These are phyloP conservation scores for Fagopyrum tataricum DNA, from an alignment of 148 eudicot species.

Conservation along the genomic window DNA sequence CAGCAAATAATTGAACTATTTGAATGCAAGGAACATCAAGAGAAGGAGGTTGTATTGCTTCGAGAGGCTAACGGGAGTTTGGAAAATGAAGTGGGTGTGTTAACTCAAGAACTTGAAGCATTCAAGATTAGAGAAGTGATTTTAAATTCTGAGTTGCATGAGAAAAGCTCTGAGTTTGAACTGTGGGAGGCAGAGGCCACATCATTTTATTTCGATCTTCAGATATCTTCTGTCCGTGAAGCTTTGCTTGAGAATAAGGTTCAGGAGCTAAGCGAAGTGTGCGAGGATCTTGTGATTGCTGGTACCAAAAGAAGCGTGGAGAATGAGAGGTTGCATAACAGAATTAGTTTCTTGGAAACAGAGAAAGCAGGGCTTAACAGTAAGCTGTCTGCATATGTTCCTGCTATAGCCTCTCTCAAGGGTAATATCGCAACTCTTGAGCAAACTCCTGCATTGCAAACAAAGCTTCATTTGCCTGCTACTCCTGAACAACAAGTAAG, in stretches of 20 bases:
- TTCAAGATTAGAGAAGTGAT: constrained; percentile 50
- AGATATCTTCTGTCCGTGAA: constrained; percentile 62
- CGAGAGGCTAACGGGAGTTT: constrained; percentile 42
- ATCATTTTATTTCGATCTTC: constrained; percentile 85
- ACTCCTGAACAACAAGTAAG: constrained; percentile 37
- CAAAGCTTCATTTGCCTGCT: constrained; percentile 25
- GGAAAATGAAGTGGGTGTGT: constrained; percentile 43
- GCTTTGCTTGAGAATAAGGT: constrained; percentile 64
- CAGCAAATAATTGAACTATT: constrained; percentile 33
- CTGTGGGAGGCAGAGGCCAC: constrained; percentile 91
- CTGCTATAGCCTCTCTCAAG: constrained; percentile 47
- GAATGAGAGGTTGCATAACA: constrained; percentile 53
- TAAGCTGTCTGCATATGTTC: constrained; percentile 52
- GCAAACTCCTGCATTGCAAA: constrained; percentile 33
- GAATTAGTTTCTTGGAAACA: constrained; percentile 43
- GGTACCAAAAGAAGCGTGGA: constrained; percentile 39
- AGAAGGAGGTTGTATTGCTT: constrained; percentile 45
- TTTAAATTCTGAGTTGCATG: constrained; percentile 59
- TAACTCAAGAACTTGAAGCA: constrained; percentile 62
- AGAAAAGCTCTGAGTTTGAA: constrained; percentile 65
- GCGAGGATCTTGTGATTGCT: constrained; percentile 54
- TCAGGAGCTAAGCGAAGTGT: constrained; percentile 56
- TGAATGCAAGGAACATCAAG: constrained; percentile 27
- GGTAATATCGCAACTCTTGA: constrained; percentile 55
- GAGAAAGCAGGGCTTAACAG: constrained; percentile 55